Evolutionary conservation across 2,329 filamentous ascomycete genomes (phyloP).

Genomic region (Fusarium oligoseptatum): DNA sequence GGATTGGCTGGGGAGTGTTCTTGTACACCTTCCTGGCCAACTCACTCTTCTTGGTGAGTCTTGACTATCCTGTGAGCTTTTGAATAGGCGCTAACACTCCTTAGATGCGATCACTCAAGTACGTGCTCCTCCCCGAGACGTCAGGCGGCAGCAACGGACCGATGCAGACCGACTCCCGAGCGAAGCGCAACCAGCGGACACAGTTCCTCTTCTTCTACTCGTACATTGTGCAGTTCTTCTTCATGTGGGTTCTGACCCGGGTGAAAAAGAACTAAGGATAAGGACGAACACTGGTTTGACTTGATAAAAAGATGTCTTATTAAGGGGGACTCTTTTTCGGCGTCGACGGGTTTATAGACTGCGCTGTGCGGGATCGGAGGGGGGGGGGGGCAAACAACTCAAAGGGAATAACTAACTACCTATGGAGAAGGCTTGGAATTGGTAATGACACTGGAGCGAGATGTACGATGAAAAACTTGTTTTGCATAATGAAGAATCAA

Average conservation of each 20-base stretch:
- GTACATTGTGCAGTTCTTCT: slow-evolving; percentile 91
- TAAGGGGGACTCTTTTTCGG: slow-evolving; percentile 9
- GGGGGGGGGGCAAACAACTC: not conserved
- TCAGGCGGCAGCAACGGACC: slow-evolving; percentile 73
- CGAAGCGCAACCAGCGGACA: slow-evolving; percentile 87
- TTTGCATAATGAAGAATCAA: slow-evolving; percentile 27
- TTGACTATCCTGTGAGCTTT: not conserved
- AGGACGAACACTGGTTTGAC: not conserved
- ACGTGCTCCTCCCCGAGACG: slow-evolving; percentile 91
- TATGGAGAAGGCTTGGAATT: not conserved
- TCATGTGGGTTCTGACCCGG: slow-evolving; percentile 84
- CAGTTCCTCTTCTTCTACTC: slow-evolving; percentile 96
- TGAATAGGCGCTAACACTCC: slow-evolving; percentile 26
- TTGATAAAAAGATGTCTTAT: slow-evolving; percentile 3
- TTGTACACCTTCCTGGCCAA: slow-evolving; percentile 94
- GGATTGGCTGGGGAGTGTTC: slow-evolving; percentile 91
- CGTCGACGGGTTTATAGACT: slow-evolving; percentile 5
- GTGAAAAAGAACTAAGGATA: slow-evolving; percentile 47
- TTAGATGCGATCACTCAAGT: slow-evolving; percentile 93
- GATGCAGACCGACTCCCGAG: slow-evolving; percentile 80
- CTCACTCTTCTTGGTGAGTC: slow-evolving; percentile 89
- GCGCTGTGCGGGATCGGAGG: not conserved
- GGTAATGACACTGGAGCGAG: slow-evolving; percentile 30
- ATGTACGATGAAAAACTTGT: slow-evolving; percentile 30
- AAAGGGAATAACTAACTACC: slow-evolving; percentile 2